These are phyloP conservation scores for Colletotrichum sp. DNA, from an alignment of 2,329 filamentous ascomycete species.

Conservation along the genomic window DNA sequence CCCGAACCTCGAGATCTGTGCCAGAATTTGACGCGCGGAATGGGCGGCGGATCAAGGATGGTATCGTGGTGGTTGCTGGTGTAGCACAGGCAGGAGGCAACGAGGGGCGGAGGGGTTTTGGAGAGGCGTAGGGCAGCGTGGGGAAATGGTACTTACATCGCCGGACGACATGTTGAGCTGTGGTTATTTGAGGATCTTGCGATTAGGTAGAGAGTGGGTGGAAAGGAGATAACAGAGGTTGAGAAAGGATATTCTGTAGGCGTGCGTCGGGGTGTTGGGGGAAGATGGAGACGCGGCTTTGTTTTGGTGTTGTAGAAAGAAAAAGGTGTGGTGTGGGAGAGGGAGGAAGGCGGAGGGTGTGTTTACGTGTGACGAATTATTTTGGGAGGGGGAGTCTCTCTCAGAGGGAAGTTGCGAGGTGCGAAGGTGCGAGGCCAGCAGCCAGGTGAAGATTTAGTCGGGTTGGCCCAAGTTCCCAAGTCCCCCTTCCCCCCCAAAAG, in stretches of 20 bases:
- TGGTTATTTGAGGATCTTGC: constrained; percentile 1
- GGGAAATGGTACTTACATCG: constrained; percentile 22
- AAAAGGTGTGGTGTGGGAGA: constrained; percentile 18
- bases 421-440: constrained; percentile 1
- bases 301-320: constrained; percentile 19
- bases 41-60: background rate
- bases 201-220: constrained; percentile 4
- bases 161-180: constrained; percentile 23
- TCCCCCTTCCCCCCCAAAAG: background rate
- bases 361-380: constrained; percentile 23
- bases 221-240: background rate
- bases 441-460: constrained; percentile 21
- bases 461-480: constrained; percentile 8
- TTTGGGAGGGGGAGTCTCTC: constrained; percentile 12
- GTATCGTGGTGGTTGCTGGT: background rate
- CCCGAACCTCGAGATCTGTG: background rate
- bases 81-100: constrained; percentile 6
- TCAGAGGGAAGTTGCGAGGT: constrained; percentile 19
- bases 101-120: constrained; percentile 18
- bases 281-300: constrained; percentile 18
- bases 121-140: constrained; percentile 17
- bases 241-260: constrained; percentile 1
- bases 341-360: constrained; percentile 15
- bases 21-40: background rate
- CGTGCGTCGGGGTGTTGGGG: constrained; percentile 9